A percentile compares a stretch with the other conserved stretches of the same genome.
phyloP scores from a whole-genome alignment of 2,329 filamentous ascomycete genomes.

The Cladosporium colombiae region DNA sequence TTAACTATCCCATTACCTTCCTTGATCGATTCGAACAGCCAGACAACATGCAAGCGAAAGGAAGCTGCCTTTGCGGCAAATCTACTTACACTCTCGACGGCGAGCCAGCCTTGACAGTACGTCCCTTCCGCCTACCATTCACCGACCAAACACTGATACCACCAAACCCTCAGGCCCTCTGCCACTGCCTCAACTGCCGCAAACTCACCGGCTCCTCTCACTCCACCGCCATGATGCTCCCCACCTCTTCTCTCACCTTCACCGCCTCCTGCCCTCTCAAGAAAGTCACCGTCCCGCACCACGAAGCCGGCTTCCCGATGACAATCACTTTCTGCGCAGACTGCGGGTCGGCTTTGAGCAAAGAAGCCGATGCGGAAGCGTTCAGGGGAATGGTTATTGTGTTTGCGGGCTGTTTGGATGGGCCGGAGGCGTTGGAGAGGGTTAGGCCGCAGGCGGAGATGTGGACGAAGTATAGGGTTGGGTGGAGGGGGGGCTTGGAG shows the following conservation, averaged over 20 bases:
- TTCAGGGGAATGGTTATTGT: slow-evolving; percentile 20
- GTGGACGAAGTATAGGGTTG: slow-evolving; percentile 21
- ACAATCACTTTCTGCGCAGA: slow-evolving; percentile 19
- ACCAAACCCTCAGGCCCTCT: slow-evolving; percentile 14
- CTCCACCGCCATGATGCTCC: slow-evolving; percentile 19
- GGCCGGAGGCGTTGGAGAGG: background rate
- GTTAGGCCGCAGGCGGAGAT: slow-evolving; percentile 18
- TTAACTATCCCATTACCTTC: background rate
- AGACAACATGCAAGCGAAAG: slow-evolving; percentile 26
- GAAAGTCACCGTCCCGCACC: slow-evolving; percentile 5
- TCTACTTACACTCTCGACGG: slow-evolving; percentile 20
- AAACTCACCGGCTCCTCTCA: slow-evolving; percentile 18
- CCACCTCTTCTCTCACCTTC: slow-evolving; percentile 9
- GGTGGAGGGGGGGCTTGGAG: background rate
- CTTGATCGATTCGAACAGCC: slow-evolving; percentile 1
- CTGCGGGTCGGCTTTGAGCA: slow-evolving; percentile 18
- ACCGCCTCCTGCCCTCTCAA: slow-evolving; percentile 9
- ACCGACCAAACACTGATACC: background rate
- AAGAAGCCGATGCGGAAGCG: slow-evolving; percentile 17
- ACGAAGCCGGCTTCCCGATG: slow-evolving; percentile 16
- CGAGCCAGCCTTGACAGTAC: slow-evolving; percentile 5
- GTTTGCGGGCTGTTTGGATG: slow-evolving; percentile 21
- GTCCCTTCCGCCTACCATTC: background rate
- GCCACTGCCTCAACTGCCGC: slow-evolving; percentile 25
- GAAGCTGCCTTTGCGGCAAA: slow-evolving; percentile 21